phyloP scores from a whole-genome alignment of 2,329 filamentous ascomycete genomes.

The Aspergillus ustus region DNA sequence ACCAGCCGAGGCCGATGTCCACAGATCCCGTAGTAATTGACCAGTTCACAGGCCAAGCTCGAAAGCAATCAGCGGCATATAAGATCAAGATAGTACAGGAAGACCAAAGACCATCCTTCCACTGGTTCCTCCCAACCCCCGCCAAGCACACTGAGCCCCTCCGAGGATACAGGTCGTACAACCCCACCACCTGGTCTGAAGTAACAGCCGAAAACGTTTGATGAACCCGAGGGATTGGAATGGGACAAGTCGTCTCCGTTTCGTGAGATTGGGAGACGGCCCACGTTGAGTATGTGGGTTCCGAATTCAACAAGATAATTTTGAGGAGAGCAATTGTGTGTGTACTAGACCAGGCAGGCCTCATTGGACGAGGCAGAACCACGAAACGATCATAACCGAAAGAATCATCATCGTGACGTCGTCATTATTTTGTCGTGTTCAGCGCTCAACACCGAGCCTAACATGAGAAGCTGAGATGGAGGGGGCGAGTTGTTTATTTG shows the following conservation, averaged over 20 bases:
- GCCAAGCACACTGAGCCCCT: slow-evolving; percentile 40
- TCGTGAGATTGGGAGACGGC: slow-evolving; percentile 2
- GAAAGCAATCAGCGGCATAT: slow-evolving; percentile 22
- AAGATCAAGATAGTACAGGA: slow-evolving; percentile 23
- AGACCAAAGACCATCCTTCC: slow-evolving; percentile 13
- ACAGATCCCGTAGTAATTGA: slow-evolving; percentile 36
- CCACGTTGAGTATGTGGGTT: slow-evolving; percentile 35
- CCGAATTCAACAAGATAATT: slow-evolving; percentile 27
- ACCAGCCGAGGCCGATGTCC: slow-evolving; percentile 24
- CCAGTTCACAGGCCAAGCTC: slow-evolving; percentile 38
- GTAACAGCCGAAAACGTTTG: slow-evolving; percentile 34
- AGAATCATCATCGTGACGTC: slow-evolving; percentile 39
- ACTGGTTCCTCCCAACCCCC: slow-evolving; percentile 38
- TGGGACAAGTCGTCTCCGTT: slow-evolving; percentile 8
- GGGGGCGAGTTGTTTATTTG: slow-evolving; percentile 69
- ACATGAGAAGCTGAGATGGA: slow-evolving; percentile 56
- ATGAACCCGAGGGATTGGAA: slow-evolving; percentile 36
- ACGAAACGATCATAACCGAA: slow-evolving; percentile 36
- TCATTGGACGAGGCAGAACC: slow-evolving; percentile 28
- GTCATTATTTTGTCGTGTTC: slow-evolving; percentile 40
- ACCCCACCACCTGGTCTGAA: slow-evolving; percentile 28
- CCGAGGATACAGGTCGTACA: slow-evolving; percentile 26
- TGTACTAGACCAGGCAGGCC: slow-evolving; percentile 28
- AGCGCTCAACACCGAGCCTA: slow-evolving; percentile 43
- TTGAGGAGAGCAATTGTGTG: slow-evolving; percentile 12